Conservation (phyloP, 768 basidiomycete genomes). For the Brasilioporus rufonigricans region DNA sequence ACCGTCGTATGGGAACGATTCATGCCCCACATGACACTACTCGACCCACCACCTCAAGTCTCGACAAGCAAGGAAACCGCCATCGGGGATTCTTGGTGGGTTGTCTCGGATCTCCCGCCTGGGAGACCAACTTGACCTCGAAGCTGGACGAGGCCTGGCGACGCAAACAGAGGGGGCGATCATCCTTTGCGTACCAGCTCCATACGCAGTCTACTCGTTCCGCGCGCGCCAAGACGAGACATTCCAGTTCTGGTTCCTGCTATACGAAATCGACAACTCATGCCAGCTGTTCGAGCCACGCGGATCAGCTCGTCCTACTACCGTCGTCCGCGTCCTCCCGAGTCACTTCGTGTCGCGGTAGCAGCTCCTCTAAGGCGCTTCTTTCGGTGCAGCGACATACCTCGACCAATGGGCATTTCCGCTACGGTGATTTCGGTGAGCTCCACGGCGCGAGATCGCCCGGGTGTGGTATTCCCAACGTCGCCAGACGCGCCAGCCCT, state of each 20-base stretch:
- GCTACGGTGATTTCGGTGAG: slow-evolving; percentile 10
- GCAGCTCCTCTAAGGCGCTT: neutral
- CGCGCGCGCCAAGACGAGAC: neutral
- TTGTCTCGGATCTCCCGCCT: slow-evolving; percentile 32
- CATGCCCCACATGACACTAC: slow-evolving; percentile 10
- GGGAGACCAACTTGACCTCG: slow-evolving; percentile 26
- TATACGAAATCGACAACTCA: slow-evolving; percentile 8
- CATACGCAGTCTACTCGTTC: slow-evolving; percentile 13
- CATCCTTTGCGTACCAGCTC: slow-evolving; percentile 7
- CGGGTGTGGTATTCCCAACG: neutral
- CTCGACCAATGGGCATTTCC: neutral
- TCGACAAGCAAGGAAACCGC: slow-evolving; percentile 1
- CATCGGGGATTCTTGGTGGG: slow-evolving; percentile 24
- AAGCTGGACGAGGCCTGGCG: slow-evolving; percentile 12
- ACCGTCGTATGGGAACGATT: slow-evolving; percentile 28
- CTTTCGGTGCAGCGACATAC: neutral
- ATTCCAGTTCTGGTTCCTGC: slow-evolving; percentile 4
- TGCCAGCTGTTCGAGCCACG: slow-evolving; percentile 6
- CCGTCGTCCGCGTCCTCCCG: neutral
- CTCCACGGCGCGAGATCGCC: neutral
- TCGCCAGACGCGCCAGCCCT: slow-evolving; percentile 12
- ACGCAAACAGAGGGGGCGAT: neutral
- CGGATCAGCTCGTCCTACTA: neutral
- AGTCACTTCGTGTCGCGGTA: neutral
- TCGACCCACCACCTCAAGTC: neutral